A percentile compares a stretch with the other conserved stretches of the same genome.
These are phyloP conservation scores for Pseudogymnoascus sp. DNA, from an alignment of 2,329 filamentous ascomycete species.

Conservation along the genomic window DNA sequence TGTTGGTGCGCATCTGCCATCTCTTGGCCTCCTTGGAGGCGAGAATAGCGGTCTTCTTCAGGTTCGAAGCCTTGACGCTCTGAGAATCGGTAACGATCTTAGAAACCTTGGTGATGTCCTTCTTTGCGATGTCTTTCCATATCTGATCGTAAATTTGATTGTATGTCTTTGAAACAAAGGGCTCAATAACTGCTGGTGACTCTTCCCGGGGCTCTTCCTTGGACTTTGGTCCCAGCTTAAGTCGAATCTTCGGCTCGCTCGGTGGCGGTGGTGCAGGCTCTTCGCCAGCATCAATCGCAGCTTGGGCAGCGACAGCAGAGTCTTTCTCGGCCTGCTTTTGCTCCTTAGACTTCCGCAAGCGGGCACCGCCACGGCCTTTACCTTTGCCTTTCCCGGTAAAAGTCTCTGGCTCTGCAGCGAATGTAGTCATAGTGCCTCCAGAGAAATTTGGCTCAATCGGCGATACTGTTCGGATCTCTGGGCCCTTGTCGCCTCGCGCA, in stretches of 20 bases:
- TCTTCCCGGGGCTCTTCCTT: slow-evolving; percentile 31
- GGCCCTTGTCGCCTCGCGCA: slow-evolving; percentile 79
- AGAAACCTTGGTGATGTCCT: slow-evolving; percentile 87
- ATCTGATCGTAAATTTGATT: slow-evolving; percentile 97
- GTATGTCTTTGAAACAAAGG: slow-evolving; percentile 83
- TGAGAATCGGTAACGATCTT: slow-evolving; percentile 83
- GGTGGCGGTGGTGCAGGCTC: slow-evolving; percentile 51
- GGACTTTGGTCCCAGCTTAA: slow-evolving; percentile 45
- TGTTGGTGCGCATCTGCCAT: slow-evolving; percentile 97
- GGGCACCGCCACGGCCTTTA: slow-evolving; percentile 43
- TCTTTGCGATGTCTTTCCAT: slow-evolving; percentile 87
- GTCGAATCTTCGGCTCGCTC: slow-evolving; percentile 46
- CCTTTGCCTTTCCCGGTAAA: slow-evolving; percentile 48
- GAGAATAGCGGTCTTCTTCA: slow-evolving; percentile 94
- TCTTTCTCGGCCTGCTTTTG: slow-evolving; percentile 76
- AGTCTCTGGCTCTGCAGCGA: slow-evolving; percentile 47
- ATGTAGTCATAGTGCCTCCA: slow-evolving; percentile 77
- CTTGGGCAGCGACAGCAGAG: slow-evolving; percentile 80
- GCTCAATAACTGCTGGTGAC: slow-evolving; percentile 30
- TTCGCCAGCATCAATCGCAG: slow-evolving; percentile 71
- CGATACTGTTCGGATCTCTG: slow-evolving; percentile 56
- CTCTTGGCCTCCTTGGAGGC: slow-evolving; percentile 95
- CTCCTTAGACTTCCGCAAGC: slow-evolving; percentile 86
- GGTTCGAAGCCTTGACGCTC: slow-evolving; percentile 82
- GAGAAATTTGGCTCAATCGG: slow-evolving; percentile 74